Base-by-base conservation (phyloP, 306 rosid species). In the Senna tora region DNA sequence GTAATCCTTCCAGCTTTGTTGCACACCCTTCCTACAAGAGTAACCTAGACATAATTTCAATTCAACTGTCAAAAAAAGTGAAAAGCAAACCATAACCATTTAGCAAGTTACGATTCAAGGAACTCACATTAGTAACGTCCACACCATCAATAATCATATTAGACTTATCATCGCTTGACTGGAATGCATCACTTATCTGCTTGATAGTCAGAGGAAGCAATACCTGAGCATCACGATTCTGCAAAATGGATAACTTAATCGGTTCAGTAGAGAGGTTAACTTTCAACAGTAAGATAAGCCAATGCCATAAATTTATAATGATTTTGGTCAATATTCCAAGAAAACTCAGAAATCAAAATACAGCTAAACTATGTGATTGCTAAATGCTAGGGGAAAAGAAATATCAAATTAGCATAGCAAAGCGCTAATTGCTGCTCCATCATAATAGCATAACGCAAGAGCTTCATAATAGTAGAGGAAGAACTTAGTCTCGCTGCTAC, bases 171-270 rank as follows among this genome's bases (percentile, higher is more conserved):
- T 74, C 92, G n/a, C 71, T 83, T 2, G 87, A 80, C 67, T 78
- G 74, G 61, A 53, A 8, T n/a, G 95, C 96, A 46, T 89, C 83
- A 21, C 43, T 77, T 39, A 87, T 86, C 87, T 91, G 99, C 87
- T 94, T 94, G 76, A 94, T 76, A 0, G 96, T 91, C 28, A 91
- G 80, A 10, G 96, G 95, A 81, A 91, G 96, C 84, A 91, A 71
- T 7, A 87, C 60, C 78, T 90, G 96, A 50, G 78, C 60, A 19
- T 91, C 95, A 33, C 93, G 95, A 86, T 79, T 89, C 97, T 87
- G 92, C 76, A 66, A 75, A 34, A 60, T 2, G 6, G 20, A 57
- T 28, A 36, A 5, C 42, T 13, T 6, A 61, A 17, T 21, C 5
- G 9, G 15, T 7, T 38, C 21, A 53, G 5, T 16, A 36, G 15